Percentiles rank a stretch among this genome's conserved stretches.
Conservation (phyloP, 805 yeast genomes). For the Cyberlindnera mississippiensis region DNA sequence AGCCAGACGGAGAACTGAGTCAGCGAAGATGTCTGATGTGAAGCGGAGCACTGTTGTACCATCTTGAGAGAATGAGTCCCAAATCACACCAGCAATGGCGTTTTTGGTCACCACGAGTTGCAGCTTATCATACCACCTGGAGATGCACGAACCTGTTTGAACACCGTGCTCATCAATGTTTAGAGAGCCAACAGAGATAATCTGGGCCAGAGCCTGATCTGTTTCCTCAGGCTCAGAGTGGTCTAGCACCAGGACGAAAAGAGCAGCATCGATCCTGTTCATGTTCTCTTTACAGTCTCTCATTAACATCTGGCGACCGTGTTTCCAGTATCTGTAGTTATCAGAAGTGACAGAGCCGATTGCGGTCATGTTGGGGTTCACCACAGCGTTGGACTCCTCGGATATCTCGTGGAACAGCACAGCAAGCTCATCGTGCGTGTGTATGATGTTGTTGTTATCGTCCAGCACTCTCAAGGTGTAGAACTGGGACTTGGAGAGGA, state of each 20-base stretch:
- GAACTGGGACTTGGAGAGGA: conserved; percentile 77
- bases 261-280: conserved; percentile 63
- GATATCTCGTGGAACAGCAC: conserved; percentile 63
- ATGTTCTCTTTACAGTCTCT: conserved; percentile 35
- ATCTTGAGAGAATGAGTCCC: conserved; percentile 89
- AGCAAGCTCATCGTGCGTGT: conserved; percentile 63
- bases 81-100: conserved; percentile 85
- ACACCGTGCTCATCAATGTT: conserved; percentile 66
- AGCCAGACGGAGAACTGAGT: conserved; percentile 81
- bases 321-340: conserved; percentile 79
- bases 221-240: conserved; percentile 60
- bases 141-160: conserved; percentile 89
- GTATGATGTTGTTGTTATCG: conserved; percentile 55
- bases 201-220: conserved; percentile 38
- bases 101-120: conserved; percentile 81
- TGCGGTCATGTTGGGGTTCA: conserved; percentile 63
- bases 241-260: conserved; percentile 79
- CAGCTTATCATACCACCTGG: conserved; percentile 87
- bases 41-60: conserved; percentile 88
- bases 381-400: conserved; percentile 57
- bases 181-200: conserved; percentile 80
- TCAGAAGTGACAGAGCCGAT: conserved; percentile 88
- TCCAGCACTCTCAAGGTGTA: conserved; percentile 85
- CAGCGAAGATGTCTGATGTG: conserved; percentile 87
- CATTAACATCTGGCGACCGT: conserved; percentile 51